Evolutionary conservation across 2,329 filamentous ascomycete species (phyloP).

Genomic region (Fusarium sublunatum): DNA sequence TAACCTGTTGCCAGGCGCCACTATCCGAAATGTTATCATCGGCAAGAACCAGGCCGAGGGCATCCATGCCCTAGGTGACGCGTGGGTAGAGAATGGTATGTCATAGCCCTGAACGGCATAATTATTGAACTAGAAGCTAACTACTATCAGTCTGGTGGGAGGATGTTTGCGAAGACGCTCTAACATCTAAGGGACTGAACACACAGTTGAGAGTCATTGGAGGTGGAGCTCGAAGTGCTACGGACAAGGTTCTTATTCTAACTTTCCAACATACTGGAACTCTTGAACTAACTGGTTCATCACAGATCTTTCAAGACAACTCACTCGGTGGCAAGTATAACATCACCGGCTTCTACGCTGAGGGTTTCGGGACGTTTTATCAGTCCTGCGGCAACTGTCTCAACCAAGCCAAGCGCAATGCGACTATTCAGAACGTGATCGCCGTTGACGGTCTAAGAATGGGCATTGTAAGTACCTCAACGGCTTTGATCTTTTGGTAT

Average conservation of each 20-base stretch:
- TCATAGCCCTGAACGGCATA: not conserved
- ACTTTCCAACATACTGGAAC: accelerated
- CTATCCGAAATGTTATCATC: slow-evolving; percentile 55
- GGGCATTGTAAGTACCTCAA: slow-evolving; percentile 39
- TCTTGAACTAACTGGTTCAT: not conserved
- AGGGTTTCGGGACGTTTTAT: slow-evolving; percentile 47
- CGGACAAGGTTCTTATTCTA: slow-evolving; percentile 42
- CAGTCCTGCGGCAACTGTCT: slow-evolving; percentile 48
- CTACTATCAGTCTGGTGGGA: slow-evolving; percentile 45
- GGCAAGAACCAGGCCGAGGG: slow-evolving; percentile 52
- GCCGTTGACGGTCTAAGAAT: slow-evolving; percentile 40
- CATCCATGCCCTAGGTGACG: slow-evolving; percentile 48
- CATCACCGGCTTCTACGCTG: slow-evolving; percentile 48
- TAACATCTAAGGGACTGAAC: slow-evolving; percentile 47
- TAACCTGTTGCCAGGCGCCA: slow-evolving; percentile 51
- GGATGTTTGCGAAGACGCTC: slow-evolving; percentile 47
- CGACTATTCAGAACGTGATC: slow-evolving; percentile 47
- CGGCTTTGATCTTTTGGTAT: accelerated
- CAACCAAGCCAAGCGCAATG: slow-evolving; percentile 45
- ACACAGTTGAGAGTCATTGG: slow-evolving; percentile 47
- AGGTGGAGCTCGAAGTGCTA: slow-evolving; percentile 45
- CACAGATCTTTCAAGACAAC: slow-evolving; percentile 48
- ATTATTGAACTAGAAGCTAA: not conserved
- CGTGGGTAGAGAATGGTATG: slow-evolving; percentile 49
- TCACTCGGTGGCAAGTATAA: slow-evolving; percentile 48